A percentile compares a stretch with the other conserved stretches of the same genome.
These are phyloP conservation scores for Arachnomyces sp. DNA, from an alignment of 2,329 filamentous ascomycete genomes.

Conservation along the genomic window DNA sequence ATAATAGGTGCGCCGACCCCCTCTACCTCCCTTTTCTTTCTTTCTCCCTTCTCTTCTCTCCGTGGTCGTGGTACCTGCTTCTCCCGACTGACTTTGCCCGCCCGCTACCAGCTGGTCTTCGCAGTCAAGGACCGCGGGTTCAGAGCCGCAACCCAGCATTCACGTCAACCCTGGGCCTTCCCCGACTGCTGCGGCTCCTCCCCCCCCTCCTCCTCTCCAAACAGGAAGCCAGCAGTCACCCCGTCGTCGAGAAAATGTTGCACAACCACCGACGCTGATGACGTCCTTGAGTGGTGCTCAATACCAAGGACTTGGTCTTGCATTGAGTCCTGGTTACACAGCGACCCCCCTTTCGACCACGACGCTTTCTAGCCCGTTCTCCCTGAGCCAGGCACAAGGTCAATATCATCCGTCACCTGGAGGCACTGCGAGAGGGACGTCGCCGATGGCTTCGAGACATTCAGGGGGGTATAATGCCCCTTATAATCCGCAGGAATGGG, in stretches of 20 bases:
- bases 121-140: slow-evolving; percentile 4
- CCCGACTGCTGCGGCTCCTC: slow-evolving; percentile 15
- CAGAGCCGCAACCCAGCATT: slow-evolving; percentile 4
- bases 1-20: slow-evolving; percentile 9
- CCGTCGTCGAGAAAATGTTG: slow-evolving; percentile 35
- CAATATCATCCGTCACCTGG: slow-evolving; percentile 32
- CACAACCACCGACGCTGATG: slow-evolving; percentile 36
- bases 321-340: slow-evolving; percentile 20
- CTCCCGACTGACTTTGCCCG: slow-evolving; percentile 1
- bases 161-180: neutral
- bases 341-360: slow-evolving; percentile 36
- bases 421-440: slow-evolving; percentile 28
- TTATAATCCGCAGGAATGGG: slow-evolving; percentile 46
- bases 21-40: too few relatives aligned
- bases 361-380: slow-evolving; percentile 39
- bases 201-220: slow-evolving; percentile 16
- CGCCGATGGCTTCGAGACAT: slow-evolving; percentile 38
- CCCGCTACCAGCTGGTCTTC: slow-evolving; percentile 6
- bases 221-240: slow-evolving; percentile 29
- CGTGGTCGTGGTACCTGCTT: neutral
- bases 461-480: slow-evolving; percentile 33
- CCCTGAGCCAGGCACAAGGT: slow-evolving; percentile 22
- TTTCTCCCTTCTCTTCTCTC: neutral
- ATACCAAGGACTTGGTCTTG: slow-evolving; percentile 26
- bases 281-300: slow-evolving; percentile 33